Conservation (phyloP, 768 basidiomycete species). For the Scleroderma citrinum region DNA sequence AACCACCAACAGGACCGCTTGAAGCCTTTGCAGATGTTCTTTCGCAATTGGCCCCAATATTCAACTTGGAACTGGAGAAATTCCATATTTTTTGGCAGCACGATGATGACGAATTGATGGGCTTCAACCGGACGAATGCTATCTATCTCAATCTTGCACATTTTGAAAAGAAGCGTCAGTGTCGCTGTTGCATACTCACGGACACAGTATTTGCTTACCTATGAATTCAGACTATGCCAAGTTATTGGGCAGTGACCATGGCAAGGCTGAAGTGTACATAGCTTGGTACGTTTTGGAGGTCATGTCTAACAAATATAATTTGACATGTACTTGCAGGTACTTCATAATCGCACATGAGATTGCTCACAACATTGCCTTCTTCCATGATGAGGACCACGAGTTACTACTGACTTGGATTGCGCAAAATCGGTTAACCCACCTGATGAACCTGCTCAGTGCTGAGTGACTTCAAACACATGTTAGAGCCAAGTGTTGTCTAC, state of each 20-base stretch:
- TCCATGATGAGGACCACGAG: slow-evolving; percentile 24
- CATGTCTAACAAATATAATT: neutral
- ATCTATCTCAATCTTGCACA: slow-evolving; percentile 12
- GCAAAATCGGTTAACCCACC: slow-evolving; percentile 4
- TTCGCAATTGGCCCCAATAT: slow-evolving; percentile 4
- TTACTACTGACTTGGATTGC: slow-evolving; percentile 11
- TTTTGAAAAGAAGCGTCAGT: slow-evolving; percentile 8
- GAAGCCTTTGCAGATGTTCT: slow-evolving; percentile 6
- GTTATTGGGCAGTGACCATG: neutral
- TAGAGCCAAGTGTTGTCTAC: too few species aligned
- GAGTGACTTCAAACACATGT: too few species aligned
- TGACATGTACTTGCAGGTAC: slow-evolving; percentile 12
- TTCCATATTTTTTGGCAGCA: slow-evolving; percentile 8
- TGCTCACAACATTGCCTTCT: slow-evolving; percentile 16
- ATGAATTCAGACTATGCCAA: neutral
- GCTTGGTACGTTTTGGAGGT: neutral
- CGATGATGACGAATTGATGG: slow-evolving; percentile 8
- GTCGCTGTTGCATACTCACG: neutral
- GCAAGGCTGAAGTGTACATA: neutral
- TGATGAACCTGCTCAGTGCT: too few species aligned
- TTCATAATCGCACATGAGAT: slow-evolving; percentile 25
- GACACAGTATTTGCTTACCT: neutral
- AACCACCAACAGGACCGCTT: neutral
- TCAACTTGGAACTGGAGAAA: neutral
- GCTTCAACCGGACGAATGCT: slow-evolving; percentile 10